Conservation (phyloP, 2,329 filamentous ascomycete species). For the Aureobasidium musti region DNA sequence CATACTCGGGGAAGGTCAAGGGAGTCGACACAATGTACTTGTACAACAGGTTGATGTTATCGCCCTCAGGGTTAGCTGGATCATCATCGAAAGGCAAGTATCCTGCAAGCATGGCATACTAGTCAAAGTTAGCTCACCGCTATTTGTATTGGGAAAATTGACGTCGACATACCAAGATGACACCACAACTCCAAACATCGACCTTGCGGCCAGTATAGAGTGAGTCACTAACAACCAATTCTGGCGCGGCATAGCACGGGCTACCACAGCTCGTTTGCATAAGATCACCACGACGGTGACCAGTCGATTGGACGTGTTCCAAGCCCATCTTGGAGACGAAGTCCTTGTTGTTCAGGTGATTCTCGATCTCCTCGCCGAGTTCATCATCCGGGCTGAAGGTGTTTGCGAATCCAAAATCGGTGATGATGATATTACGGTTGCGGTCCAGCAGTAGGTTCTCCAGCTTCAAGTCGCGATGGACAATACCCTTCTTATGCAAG, state of each 20-base stretch:
- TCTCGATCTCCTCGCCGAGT: conserved; percentile 84
- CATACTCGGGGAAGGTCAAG: conserved; percentile 97
- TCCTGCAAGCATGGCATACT: conserved; percentile 99
- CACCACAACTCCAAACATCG: conserved; percentile 98
- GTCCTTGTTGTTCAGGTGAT: conserved; percentile 81
- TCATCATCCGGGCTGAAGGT: conserved; percentile 91
- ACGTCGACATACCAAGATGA: conserved; percentile 76
- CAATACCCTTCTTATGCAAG: conserved; percentile 97
- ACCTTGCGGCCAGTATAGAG: conserved; percentile 97
- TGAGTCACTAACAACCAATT: conserved; percentile 95
- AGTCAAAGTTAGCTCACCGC: conserved; percentile 32
- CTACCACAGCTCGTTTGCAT: conserved; percentile 99
- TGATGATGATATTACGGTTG: conserved; percentile 99
- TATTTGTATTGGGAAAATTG: neutral
- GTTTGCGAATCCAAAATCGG: conserved; percentile 98
- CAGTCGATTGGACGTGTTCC: conserved; percentile 68
- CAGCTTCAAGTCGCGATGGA: conserved; percentile 93
- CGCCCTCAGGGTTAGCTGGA: conserved; percentile 94
- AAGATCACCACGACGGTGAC: conserved; percentile 81
- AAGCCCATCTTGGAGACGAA: conserved; percentile 84
- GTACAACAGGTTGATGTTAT: conserved; percentile 98
- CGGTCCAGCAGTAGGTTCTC: conserved; percentile 94
- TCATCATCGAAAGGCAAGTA: conserved; percentile 98
- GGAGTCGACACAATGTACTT: conserved; percentile 99
- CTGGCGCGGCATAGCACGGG: conserved; percentile 95